Evolutionary conservation across 2,329 filamentous ascomycete genomes (phyloP).

Genomic region (Aspergillus neoniger): DNA sequence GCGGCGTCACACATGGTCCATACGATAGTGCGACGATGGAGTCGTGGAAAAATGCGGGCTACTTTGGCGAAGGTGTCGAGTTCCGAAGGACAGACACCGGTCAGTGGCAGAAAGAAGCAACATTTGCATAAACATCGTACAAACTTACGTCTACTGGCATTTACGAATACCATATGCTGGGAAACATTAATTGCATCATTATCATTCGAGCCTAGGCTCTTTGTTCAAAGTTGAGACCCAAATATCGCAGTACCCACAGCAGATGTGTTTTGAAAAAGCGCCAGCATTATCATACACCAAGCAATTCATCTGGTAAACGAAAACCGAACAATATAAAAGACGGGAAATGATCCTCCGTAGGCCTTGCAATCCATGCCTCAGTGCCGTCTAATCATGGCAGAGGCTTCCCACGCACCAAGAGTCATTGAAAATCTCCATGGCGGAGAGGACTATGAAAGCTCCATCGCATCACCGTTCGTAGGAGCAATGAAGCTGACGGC

Average conservation of each 20-base stretch:
- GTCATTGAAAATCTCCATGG: conserved; percentile 16
- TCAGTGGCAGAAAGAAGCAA: conserved; percentile 55
- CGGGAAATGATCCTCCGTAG: conserved; percentile 14
- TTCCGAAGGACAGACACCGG: conserved; percentile 63
- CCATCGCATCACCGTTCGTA: conserved; percentile 66
- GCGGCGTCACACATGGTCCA: conserved; percentile 76
- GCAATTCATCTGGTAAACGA: conserved; percentile 32
- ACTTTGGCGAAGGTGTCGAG: conserved; percentile 85
- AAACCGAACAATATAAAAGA: conserved; percentile 22
- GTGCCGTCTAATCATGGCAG: neutral
- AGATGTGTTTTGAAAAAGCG: conserved; percentile 33
- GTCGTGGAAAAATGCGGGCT: conserved; percentile 87
- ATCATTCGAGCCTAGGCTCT: conserved; percentile 22
- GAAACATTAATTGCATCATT: conserved; percentile 25
- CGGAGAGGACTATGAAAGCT: conserved; percentile 55
- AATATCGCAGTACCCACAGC: conserved; percentile 26
- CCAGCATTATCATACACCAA: conserved; percentile 44
- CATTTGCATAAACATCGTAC: conserved; percentile 51
- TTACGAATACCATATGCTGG: conserved; percentile 10
- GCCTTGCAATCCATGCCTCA: neutral
- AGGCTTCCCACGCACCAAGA: neutral
- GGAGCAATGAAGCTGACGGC: conserved; percentile 68
- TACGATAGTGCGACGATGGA: conserved; percentile 85
- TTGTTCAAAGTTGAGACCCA: conserved; percentile 25
- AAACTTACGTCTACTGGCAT: conserved; percentile 12